Evolutionary conservation across 441 rosid species (phyloP).

Genomic region (Aleurites moluccanus): DNA sequence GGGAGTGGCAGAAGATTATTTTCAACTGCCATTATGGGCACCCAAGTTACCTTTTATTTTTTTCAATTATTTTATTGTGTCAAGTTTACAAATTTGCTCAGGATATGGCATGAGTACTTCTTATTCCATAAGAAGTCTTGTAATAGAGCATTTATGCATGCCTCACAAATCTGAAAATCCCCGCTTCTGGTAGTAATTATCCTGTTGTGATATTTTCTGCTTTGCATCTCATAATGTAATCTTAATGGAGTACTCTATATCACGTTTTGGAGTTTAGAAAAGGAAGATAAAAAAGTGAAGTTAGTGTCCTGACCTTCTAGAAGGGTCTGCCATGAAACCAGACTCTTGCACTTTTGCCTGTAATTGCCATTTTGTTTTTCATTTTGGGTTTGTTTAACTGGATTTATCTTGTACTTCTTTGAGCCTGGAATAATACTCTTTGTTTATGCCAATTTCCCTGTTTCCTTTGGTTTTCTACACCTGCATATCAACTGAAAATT

Average conservation of each 20-base stretch:
- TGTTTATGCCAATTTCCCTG: not conserved
- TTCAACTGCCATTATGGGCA: no score
- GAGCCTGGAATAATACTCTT: not conserved
- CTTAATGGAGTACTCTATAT: not conserved
- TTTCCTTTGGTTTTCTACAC: not conserved
- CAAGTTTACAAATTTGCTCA: not conserved
- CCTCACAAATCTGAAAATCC: not conserved
- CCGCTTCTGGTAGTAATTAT: not conserved
- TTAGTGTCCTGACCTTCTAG: not conserved
- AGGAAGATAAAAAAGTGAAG: not conserved
- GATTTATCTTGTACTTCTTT: not conserved
- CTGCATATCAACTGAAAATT: not conserved
- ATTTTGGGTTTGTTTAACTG: not conserved
- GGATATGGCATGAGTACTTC: not conserved
- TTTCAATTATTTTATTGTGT: not conserved
- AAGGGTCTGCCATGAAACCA: no score
- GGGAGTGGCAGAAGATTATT: no score
- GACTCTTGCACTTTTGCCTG: not conserved
- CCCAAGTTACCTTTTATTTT: no score
- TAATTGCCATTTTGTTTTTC: not conserved
- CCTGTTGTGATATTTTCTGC: not conserved
- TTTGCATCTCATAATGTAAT: not conserved
- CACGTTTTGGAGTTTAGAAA: not conserved
- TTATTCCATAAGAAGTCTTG: not conserved
- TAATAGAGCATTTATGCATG: not conserved